Conservation (phyloP, 2,329 filamentous ascomycete species). For the Diaporthe australafricana region DNA sequence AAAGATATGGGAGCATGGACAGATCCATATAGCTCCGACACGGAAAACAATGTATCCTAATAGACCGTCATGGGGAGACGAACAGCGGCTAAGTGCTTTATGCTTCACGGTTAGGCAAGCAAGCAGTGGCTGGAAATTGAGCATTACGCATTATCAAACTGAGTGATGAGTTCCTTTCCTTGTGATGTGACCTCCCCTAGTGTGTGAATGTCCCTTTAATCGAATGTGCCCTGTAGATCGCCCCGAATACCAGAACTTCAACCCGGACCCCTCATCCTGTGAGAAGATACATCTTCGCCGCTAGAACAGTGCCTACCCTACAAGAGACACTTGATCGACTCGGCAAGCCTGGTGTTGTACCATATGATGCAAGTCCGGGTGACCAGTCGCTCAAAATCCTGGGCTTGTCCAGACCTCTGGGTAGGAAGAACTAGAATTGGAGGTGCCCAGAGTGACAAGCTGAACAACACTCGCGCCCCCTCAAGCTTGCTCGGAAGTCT, state of each 20-base stretch:
- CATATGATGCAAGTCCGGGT: too few species aligned
- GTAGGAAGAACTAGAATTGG: not conserved
- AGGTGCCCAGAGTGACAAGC: too few species aligned
- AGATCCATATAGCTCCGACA: not conserved
- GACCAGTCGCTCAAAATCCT: too few species aligned
- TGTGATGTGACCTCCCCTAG: too few species aligned
- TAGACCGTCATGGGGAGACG: not conserved
- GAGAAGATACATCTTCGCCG: too few species aligned
- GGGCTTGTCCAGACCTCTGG: not conserved
- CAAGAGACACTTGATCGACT: too few species aligned
- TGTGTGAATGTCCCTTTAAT: not conserved
- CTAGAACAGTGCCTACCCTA: too few species aligned
- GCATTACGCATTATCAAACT: not conserved
- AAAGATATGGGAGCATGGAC: not conserved
- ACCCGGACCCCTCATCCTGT: too few species aligned
- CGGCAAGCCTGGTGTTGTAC: too few species aligned
- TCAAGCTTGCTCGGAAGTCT: too few species aligned
- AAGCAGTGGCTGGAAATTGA: not conserved
- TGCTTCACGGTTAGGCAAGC: not conserved
- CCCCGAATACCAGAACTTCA: not conserved
- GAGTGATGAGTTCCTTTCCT: not conserved
- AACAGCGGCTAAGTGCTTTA: not conserved
- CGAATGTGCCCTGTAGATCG: too few species aligned
- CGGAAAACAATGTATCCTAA: slow-evolving; percentile 1
- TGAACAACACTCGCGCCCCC: too few species aligned